Conservation (phyloP, 208 protist genomes). For the Leishmania turanica region DNA sequence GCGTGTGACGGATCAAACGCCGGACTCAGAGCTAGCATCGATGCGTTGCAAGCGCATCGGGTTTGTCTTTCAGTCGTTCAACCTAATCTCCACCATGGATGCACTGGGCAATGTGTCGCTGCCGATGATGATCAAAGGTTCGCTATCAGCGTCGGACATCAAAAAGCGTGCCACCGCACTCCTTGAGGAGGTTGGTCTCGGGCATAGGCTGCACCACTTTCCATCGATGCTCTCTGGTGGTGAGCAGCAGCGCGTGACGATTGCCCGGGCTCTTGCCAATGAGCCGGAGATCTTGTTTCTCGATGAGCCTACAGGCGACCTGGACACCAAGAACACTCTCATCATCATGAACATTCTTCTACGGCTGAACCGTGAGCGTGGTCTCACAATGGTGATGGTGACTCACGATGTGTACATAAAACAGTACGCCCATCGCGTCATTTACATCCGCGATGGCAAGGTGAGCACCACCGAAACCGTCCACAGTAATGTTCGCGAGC, state of each 20-base stretch:
- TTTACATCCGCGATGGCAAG: constrained; percentile 96
- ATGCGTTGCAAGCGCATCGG: constrained; percentile 79
- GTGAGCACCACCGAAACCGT: constrained; percentile 73
- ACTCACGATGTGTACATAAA: constrained; percentile 97
- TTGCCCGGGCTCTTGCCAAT: constrained; percentile 95
- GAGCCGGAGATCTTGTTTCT: constrained; percentile 94
- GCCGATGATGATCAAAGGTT: constrained; percentile 95
- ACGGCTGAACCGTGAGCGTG: constrained; percentile 84
- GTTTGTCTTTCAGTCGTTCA: constrained; percentile 98
- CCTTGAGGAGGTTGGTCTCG: constrained; percentile 90
- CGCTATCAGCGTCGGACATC: constrained; percentile 52
- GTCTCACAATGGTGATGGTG: constrained; percentile 97
- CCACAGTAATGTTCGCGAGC: constrained; percentile 39
- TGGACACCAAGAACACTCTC: constrained; percentile 95
- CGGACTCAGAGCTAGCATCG: constrained; percentile 69
- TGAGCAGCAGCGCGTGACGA: constrained; percentile 97
- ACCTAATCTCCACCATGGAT: constrained; percentile 94
- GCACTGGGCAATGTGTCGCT: constrained; percentile 96
- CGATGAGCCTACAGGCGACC: constrained; percentile 97
- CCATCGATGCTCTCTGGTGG: constrained; percentile 95
- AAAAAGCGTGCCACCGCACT: constrained; percentile 70
- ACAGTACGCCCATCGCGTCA: constrained; percentile 90
- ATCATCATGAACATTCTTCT: constrained; percentile 95
- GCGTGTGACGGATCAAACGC: constrained; percentile 73
- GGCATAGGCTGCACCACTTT: constrained; percentile 86